Evolutionary conservation across 2,329 filamentous ascomycete genomes (phyloP).

Genomic region (Aspergillus latus): DNA sequence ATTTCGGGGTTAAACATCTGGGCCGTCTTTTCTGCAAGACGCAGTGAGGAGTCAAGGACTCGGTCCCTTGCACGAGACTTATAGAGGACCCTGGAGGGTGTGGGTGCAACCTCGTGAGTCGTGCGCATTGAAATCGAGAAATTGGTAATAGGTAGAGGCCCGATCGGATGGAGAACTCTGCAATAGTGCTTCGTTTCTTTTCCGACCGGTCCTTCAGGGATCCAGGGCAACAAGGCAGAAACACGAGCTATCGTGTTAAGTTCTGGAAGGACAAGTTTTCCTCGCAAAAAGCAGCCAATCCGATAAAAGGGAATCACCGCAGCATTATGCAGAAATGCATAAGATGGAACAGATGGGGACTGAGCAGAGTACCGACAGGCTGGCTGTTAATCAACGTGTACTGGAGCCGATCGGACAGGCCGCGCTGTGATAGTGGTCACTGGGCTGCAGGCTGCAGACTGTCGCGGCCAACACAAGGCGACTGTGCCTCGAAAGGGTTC

Average conservation of each 20-base stretch:
- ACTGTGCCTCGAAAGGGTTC: slow-evolving; percentile 7
- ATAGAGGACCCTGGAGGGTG: neutral
- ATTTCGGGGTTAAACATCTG: neutral
- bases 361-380: neutral
- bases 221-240: neutral
- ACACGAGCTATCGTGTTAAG: slow-evolving; percentile 13
- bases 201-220: neutral
- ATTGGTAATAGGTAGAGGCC: neutral
- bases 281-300: slow-evolving; percentile 1
- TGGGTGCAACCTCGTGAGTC: neutral
- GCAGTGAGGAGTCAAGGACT: neutral
- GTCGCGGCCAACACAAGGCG: slow-evolving; percentile 1
- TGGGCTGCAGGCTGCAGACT: slow-evolving; percentile 16
- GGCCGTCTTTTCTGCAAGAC: neutral
- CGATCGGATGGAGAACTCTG: slow-evolving; percentile 2
- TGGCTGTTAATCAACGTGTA: neutral
- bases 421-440: slow-evolving; percentile 13
- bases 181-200: neutral
- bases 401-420: neutral
- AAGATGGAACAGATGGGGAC: neutral
- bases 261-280: slow-evolving; percentile 2
- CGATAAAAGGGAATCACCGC: neutral
- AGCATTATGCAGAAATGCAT: neutral
- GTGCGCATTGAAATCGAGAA: slow-evolving; percentile 2
- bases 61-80: neutral